Evolutionary conservation across 2,329 filamentous ascomycete genomes (phyloP).

Genomic region (Aphanoascus verrucosus): DNA sequence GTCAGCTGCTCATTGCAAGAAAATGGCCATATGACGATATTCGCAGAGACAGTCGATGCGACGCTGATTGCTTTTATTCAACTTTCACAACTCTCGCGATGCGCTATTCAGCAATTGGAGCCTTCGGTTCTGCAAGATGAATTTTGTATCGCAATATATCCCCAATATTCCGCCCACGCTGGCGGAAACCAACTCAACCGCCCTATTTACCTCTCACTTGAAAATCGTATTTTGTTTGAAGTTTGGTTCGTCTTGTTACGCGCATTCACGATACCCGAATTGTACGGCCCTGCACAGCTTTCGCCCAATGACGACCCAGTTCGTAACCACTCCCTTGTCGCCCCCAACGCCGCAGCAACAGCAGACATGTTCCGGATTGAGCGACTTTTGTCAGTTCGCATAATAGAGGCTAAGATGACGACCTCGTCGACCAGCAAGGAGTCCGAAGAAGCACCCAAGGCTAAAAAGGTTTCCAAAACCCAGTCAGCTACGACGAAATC

Average conservation of each 20-base stretch:
- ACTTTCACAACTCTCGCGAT: slow-evolving; percentile 76
- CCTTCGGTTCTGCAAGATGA: slow-evolving; percentile 84
- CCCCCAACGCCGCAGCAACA: slow-evolving; percentile 28
- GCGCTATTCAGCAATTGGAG: slow-evolving; percentile 81
- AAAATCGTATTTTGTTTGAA: slow-evolving; percentile 82
- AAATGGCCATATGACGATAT: slow-evolving; percentile 85
- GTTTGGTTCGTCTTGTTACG: slow-evolving; percentile 91
- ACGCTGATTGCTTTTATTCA: slow-evolving; percentile 73
- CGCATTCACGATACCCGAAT: slow-evolving; percentile 81
- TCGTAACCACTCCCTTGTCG: slow-evolving; percentile 21
- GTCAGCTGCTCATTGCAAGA: slow-evolving; percentile 92
- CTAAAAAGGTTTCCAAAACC: slow-evolving; percentile 27
- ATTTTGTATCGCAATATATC: slow-evolving; percentile 90
- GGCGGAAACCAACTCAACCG: slow-evolving; percentile 64
- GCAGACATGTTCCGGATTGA: slow-evolving; percentile 58
- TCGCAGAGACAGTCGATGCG: slow-evolving; percentile 67
- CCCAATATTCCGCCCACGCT: slow-evolving; percentile 70
- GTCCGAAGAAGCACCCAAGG: slow-evolving; percentile 24
- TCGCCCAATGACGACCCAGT: slow-evolving; percentile 35
- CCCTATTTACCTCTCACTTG: slow-evolving; percentile 81
- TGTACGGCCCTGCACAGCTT: slow-evolving; percentile 59
- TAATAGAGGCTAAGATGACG: slow-evolving; percentile 52
- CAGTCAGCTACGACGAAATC: slow-evolving; percentile 20
- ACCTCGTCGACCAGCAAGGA: slow-evolving; percentile 23
- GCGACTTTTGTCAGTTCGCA: slow-evolving; percentile 47